Conservation (phyloP, 1,139 yeast genomes). For the Suhomyces panamericanus region DNA sequence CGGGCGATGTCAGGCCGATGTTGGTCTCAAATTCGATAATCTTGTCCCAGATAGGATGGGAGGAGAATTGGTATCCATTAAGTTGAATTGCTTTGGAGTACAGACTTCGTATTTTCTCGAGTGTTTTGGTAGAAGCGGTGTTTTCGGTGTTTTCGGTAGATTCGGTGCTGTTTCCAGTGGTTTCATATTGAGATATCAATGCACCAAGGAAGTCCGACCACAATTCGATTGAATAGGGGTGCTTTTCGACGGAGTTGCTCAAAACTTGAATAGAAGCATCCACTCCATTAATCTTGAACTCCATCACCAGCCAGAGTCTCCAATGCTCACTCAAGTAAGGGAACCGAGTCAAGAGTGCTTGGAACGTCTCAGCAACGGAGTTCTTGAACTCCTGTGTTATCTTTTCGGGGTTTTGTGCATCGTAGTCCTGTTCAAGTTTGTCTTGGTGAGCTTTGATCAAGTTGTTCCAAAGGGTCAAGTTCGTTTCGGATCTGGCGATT, state of each 20-base stretch:
- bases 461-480: slow-evolving; percentile 34
- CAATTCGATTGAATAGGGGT: slow-evolving; percentile 59
- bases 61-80: slow-evolving; percentile 58
- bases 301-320: slow-evolving; percentile 57
- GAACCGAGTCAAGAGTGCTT: slow-evolving; percentile 43
- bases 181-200: slow-evolving; percentile 35
- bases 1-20: slow-evolving; percentile 17
- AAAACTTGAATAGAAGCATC: slow-evolving; percentile 49
- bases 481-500: slow-evolving; percentile 22
- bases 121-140: slow-evolving; percentile 13
- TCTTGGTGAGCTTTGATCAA: slow-evolving; percentile 28
- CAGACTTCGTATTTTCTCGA: slow-evolving; percentile 32
- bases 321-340: slow-evolving; percentile 62
- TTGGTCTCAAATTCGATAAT: slow-evolving; percentile 50
- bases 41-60: slow-evolving; percentile 68
- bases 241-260: slow-evolving; percentile 46
- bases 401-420: slow-evolving; percentile 9
- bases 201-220: slow-evolving; percentile 68
- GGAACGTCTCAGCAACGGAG: slow-evolving; percentile 12
- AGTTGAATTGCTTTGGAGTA: slow-evolving; percentile 40
- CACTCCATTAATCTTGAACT: slow-evolving; percentile 55
- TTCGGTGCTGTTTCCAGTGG: slow-evolving; percentile 7
- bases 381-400: slow-evolving; percentile 23
- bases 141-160: slow-evolving; percentile 6
- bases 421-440: slow-evolving; percentile 16